Conservation (phyloP, 345 rosid species). For the Pugionium cornutum region DNA sequence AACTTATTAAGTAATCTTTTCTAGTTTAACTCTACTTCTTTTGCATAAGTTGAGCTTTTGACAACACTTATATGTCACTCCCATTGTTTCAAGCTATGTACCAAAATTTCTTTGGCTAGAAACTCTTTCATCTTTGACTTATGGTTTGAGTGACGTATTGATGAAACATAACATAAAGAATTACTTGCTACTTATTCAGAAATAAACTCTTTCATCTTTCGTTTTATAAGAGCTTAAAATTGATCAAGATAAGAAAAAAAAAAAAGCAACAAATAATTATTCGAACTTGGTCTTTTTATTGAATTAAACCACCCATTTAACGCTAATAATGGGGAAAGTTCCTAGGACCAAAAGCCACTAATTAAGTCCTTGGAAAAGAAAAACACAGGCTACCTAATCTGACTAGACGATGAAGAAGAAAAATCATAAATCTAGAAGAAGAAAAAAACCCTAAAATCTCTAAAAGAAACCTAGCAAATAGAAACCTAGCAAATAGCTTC, state of each 20-base stretch:
- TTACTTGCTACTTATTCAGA: too few species aligned
- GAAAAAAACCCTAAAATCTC: neutral
- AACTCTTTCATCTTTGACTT: too few species aligned
- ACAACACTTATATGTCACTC: too few species aligned
- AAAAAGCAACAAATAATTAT: neutral
- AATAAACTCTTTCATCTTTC: too few species aligned
- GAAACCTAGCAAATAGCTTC: constrained; percentile 50
- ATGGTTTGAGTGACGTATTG: too few species aligned
- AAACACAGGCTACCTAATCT: constrained; percentile 3
- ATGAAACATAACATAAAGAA: too few species aligned
- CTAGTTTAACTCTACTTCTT: too few species aligned
- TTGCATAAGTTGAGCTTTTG: too few species aligned
- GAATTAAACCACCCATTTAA: neutral
- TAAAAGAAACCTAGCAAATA: neutral
- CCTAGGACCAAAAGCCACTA: constrained; percentile 13
- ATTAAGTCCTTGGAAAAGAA: neutral
- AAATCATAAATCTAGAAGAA: neutral
- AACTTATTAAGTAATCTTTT: too few species aligned
- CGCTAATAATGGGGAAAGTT: constrained; percentile 2
- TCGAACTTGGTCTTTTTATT: constrained; percentile 9
- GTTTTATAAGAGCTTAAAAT: neutral
- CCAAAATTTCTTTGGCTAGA: too few species aligned
- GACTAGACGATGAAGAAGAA: neutral
- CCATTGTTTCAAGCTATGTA: too few species aligned
- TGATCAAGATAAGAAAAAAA: neutral